phyloP scores from a whole-genome alignment of 2,329 filamentous ascomycete species.

The Geosmithia putterillii region DNA sequence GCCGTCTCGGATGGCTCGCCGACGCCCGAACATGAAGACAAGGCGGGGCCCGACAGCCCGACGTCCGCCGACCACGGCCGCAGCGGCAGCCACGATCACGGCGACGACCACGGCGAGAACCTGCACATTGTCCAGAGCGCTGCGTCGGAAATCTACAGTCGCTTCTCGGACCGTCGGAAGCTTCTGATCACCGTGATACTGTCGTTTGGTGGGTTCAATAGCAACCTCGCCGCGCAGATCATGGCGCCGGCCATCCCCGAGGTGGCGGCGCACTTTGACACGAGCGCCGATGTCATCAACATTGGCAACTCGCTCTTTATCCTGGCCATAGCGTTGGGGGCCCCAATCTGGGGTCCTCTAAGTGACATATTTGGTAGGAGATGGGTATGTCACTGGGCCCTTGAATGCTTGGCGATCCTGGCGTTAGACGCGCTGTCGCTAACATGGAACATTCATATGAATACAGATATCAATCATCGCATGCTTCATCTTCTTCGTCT shows the following conservation, averaged over 20 bases:
- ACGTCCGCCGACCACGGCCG: too few species aligned
- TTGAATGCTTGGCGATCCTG: too few species aligned
- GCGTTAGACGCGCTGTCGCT: background rate
- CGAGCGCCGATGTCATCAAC: background rate
- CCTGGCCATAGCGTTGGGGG: background rate
- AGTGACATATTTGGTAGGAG: background rate
- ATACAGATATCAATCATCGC: background rate
- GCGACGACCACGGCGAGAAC: too few species aligned
- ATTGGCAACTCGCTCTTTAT: background rate
- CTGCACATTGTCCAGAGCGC: too few species aligned
- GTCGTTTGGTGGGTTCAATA: constrained; percentile 9
- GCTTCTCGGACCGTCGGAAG: constrained; percentile 10
- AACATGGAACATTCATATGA: background rate
- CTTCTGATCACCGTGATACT: constrained; percentile 10
- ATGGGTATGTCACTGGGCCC: background rate
- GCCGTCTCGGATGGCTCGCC: too few species aligned
- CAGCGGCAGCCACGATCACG: too few species aligned
- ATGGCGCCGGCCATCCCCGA: background rate
- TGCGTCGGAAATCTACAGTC: constrained; percentile 4
- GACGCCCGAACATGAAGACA: too few species aligned
- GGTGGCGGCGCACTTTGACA: background rate
- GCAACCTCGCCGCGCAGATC: constrained; percentile 6
- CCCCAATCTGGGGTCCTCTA: background rate
- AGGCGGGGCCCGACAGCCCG: too few species aligned
- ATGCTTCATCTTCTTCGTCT: background rate